Base-by-base conservation (phyloP, 257 asterid species). In the Penstemon eatonii region DNA sequence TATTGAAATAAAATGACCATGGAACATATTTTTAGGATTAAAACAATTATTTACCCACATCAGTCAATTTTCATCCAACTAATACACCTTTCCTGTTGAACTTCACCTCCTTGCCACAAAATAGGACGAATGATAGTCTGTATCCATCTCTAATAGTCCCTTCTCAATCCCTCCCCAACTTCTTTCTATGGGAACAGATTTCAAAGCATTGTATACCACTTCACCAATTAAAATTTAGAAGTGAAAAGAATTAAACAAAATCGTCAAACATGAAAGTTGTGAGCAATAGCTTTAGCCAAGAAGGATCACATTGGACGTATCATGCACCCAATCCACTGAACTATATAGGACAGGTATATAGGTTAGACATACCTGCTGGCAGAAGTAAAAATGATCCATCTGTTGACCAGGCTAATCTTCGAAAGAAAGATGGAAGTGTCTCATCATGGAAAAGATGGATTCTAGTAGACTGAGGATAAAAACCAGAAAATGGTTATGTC, bases 331-430 rank as follows among this genome's bases (percentile, higher is more conserved):
- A 67, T 45, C 51, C 56, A 63, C 38, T 49, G 39, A 38, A 78
- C 43, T 66, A 66, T 47, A 65, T 12, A 45, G 57, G 60, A 69
- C 33, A 65, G n/a, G 44, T 13, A 65, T 4, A 8, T 51, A 56
- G 13, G 38, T 37, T 7, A 38, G 42, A 46, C 73, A 72, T 81
- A 94, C 99, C 99, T 88, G 99, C 93, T 68, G 99, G 99, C 55
- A 84, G 91, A 71, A 94, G 86, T 76, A 94, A 78, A 83, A 91
- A 91, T 42, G 99, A 85, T 65, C 99, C 97, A 81, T 94, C 99
- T 40, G 96, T 95, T 36, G 99, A 89, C 99, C 99, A 94, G 58
- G 88, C 89, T 79, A 94, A 84, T 83, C 99, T 89, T 78, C 97
- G 88, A 69, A 91, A 94, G 82, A 94, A 94, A 43, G 99, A 94